A percentile compares a stretch with the other conserved stretches of the same genome.
phyloP scores from a whole-genome alignment of 306 rosid genomes.

The Canavalia gladiata region DNA sequence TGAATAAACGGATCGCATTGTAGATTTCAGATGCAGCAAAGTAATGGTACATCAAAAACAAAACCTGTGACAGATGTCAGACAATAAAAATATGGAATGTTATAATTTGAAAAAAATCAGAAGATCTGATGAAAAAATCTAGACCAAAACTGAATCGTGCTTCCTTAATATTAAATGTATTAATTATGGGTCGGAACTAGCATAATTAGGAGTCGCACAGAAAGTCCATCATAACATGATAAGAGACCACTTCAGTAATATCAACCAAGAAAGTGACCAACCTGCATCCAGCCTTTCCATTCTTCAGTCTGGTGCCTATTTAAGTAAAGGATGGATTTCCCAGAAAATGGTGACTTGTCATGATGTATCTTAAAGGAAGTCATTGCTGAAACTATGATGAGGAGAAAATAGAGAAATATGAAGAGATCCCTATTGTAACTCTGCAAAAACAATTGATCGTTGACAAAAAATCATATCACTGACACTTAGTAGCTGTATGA shows the following conservation, averaged over 20 bases:
- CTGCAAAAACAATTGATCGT: constrained; percentile 65
- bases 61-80: constrained; percentile 63
- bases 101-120: constrained; percentile 35
- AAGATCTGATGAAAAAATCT: constrained; percentile 27
- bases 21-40: constrained; percentile 89
- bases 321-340: constrained; percentile 86
- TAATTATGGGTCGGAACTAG: constrained; percentile 2
- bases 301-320: constrained; percentile 99
- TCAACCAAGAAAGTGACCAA: constrained; percentile 52
- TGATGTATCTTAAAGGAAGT: constrained; percentile 84
- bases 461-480: constrained; percentile 35
- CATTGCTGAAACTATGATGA: constrained; percentile 87
- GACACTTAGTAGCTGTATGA: constrained; percentile 10
- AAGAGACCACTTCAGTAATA: constrained; percentile 38
- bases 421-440: constrained; percentile 94
- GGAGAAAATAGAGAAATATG: constrained; percentile 84
- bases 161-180: constrained; percentile 26
- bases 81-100: constrained; percentile 42
- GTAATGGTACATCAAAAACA: constrained; percentile 96
- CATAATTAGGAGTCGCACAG: constrained; percentile 13
- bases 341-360: constrained; percentile 88
- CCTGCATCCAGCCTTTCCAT: constrained; percentile 99
- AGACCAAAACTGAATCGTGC: constrained; percentile 24
- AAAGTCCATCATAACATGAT: constrained; percentile 21
- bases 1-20: constrained; percentile 83